Conservation (phyloP, 352 stramenopile species). For the Phytophthora multivora region DNA sequence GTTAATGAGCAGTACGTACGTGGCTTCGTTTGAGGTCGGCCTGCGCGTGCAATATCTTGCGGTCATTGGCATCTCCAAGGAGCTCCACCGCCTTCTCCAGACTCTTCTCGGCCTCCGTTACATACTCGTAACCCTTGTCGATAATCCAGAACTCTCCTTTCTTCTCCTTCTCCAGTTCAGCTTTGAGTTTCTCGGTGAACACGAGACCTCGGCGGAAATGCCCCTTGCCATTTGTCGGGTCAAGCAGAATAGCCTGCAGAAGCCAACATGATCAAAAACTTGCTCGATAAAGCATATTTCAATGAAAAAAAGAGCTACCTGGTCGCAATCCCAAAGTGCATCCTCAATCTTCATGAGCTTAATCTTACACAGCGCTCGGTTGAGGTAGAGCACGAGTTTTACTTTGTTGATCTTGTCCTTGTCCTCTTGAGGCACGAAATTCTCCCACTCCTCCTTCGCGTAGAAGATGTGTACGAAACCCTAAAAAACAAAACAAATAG, state of each 20-base stretch:
- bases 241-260: conserved; percentile 67
- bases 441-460: conserved; percentile 86
- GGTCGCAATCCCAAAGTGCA: conserved; percentile 84
- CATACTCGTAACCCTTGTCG: conserved; percentile 83
- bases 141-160: conserved; percentile 88
- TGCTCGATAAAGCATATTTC: background rate
- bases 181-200: conserved; percentile 83
- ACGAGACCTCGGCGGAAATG: conserved; percentile 83
- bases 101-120: conserved; percentile 72
- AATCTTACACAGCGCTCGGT: conserved; percentile 85
- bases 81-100: conserved; percentile 63
- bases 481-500: conserved; percentile 23
- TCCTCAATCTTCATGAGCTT: conserved; percentile 87
- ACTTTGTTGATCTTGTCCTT: conserved; percentile 83
- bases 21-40: conserved; percentile 76
- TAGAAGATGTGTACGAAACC: conserved; percentile 90
- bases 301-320: conserved; percentile 38
- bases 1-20: conserved; percentile 25
- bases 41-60: conserved; percentile 56
- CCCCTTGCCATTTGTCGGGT: conserved; percentile 65
- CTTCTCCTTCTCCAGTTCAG: conserved; percentile 80
- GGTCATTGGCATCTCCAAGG: conserved; percentile 42
- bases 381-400: conserved; percentile 85
- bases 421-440: conserved; percentile 69
- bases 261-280: background rate